Base-by-base conservation (phyloP, 768 basidiomycete genomes). In the Suillus americanus region DNA sequence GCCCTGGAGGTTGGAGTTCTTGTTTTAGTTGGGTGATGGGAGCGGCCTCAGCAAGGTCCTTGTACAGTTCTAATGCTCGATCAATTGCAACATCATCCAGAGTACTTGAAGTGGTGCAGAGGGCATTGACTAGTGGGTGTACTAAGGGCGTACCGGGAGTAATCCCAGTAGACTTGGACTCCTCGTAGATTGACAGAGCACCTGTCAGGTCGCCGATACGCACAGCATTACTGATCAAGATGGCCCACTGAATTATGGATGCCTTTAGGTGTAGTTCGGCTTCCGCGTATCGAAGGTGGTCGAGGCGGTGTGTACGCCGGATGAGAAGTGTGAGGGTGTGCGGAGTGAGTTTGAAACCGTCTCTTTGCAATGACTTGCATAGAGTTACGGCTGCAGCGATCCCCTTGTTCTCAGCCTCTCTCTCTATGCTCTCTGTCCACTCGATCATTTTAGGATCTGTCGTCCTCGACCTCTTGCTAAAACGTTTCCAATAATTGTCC, bases 31-130 rank as follows among this genome's bases (percentile, higher is more conserved):
- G 60, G 1, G 72, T 65, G 16, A 72, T 67, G 3, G 79, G 78
- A 37, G 69, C 69, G n/a, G 73, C 72, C 40, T 65, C 70, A 6
- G 78, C 74, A 35, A 88, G 77, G 48, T 86, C 84, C 18, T 70
- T 70, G 68, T 88, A 89, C 1, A 91, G 72, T 10, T 70, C 69
- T 6, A 92, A 73, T 4, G 89, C 90, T 48, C 72, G 75, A 66
- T 87, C 83, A 62, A 92, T 77, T 28, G 74, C 73, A 9, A 74
- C 70, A 3, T 86, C 82, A 2, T 79, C 73, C 18, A 78, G 77
- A 23, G 70, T 67, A 33, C 79, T 69, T 33, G 75, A 71, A 23
- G 74, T 69, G 30, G 77, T 76, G 70, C 85, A 86, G 23, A 91
- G 74, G 18, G 75, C 72, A 33, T 76, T 81, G 30, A 92, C 77